Evolutionary conservation across 1,139 yeast species (phyloP).

Genomic region (Debaryomyces sp.): DNA sequence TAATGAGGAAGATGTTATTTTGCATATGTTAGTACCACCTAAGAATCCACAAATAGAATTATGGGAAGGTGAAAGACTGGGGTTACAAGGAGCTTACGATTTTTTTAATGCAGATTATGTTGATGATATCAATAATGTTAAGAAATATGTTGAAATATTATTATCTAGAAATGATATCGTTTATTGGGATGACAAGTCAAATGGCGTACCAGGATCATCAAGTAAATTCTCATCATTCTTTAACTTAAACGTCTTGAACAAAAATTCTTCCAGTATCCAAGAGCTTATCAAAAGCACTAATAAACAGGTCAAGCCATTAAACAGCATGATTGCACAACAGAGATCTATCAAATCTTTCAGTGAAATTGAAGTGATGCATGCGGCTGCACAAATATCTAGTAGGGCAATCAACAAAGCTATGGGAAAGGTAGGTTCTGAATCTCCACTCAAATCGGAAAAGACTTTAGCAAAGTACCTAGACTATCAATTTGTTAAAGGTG

Average conservation of each 20-base stretch:
- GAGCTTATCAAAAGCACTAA: slow-evolving; percentile 26
- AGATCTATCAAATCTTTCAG: slow-evolving; percentile 74
- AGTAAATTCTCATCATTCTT: slow-evolving; percentile 18
- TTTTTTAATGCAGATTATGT: slow-evolving; percentile 87
- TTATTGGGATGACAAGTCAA: slow-evolving; percentile 46
- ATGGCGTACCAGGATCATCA: background rate
- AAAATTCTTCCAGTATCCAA: slow-evolving; percentile 19
- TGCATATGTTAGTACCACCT: slow-evolving; percentile 88
- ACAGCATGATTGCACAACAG: slow-evolving; percentile 53
- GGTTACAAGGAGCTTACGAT: slow-evolving; percentile 78
- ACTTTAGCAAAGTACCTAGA: slow-evolving; percentile 82
- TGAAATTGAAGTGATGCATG: slow-evolving; percentile 78
- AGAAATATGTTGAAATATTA: slow-evolving; percentile 46
- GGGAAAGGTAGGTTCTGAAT: slow-evolving; percentile 49
- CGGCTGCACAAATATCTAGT: slow-evolving; percentile 81
- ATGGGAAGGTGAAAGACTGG: slow-evolving; percentile 96
- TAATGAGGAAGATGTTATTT: slow-evolving; percentile 53
- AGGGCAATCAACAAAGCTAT: slow-evolving; percentile 84
- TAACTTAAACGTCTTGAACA: slow-evolving; percentile 12
- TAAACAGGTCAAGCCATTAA: slow-evolving; percentile 46
- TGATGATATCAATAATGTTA: slow-evolving; percentile 48
- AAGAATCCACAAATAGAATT: slow-evolving; percentile 74
- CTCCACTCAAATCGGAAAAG: slow-evolving; percentile 67
- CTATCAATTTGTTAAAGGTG: slow-evolving; percentile 79
- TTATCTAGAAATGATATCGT: slow-evolving; percentile 50